A percentile compares a stretch with the other conserved stretches of the same genome.
Conservation (phyloP, 2,329 filamentous ascomycete species). For the Penicillium occitanis region DNA sequence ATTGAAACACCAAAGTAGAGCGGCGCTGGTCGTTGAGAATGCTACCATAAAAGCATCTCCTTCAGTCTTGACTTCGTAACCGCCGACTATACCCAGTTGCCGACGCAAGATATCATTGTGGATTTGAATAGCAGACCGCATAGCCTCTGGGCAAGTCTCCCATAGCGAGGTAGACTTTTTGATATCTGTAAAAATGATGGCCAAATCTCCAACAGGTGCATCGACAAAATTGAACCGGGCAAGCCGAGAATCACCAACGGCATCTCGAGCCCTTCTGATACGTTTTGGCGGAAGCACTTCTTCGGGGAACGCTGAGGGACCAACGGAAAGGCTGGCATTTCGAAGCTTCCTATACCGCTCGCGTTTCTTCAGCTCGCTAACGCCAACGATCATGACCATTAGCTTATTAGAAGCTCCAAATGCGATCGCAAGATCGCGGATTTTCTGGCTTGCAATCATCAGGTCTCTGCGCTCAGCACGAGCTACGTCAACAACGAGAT, state of each 20-base stretch:
- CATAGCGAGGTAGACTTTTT: conserved; percentile 96
- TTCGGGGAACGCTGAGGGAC: conserved; percentile 69
- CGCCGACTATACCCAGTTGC: conserved; percentile 87
- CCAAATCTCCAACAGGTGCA: conserved; percentile 84
- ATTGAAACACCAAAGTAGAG: conserved; percentile 92
- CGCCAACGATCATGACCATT: conserved; percentile 98
- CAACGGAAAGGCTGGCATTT: conserved; percentile 41
- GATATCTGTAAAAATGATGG: conserved; percentile 97
- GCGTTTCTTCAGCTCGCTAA: conserved; percentile 84
- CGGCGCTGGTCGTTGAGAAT: conserved; percentile 92
- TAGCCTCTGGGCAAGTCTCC: conserved; percentile 92
- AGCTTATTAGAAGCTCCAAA: conserved; percentile 93
- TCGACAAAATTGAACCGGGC: conserved; percentile 88
- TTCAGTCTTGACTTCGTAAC: conserved; percentile 99
- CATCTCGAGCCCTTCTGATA: conserved; percentile 59
- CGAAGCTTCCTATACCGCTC: conserved; percentile 52
- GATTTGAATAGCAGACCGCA: conserved; percentile 94
- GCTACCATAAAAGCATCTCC: conserved; percentile 99
- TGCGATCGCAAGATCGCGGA: conserved; percentile 90
- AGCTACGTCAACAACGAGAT: conserved; percentile 88
- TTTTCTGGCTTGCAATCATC: conserved; percentile 92
- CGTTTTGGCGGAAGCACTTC: conserved; percentile 63
- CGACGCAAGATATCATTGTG: conserved; percentile 97
- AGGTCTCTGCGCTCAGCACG: conserved; percentile 82
- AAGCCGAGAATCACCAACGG: conserved; percentile 77